Conservation (phyloP, 352 stramenopile genomes). For the Pythium catenulatum region DNA sequence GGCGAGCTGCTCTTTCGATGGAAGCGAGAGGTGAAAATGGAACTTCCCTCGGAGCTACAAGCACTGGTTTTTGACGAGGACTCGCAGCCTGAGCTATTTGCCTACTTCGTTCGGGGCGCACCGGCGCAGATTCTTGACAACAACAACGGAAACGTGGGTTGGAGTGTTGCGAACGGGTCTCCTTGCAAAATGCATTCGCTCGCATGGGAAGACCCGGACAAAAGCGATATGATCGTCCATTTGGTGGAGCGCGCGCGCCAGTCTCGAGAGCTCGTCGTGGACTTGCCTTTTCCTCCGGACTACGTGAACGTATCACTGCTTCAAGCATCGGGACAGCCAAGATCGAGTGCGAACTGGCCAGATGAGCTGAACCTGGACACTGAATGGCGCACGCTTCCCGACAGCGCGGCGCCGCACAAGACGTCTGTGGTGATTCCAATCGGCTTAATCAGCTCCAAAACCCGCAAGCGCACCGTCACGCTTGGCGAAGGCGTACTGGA, state of each 20-base stretch:
- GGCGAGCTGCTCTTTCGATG: background rate
- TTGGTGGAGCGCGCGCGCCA: background rate
- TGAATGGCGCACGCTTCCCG: background rate
- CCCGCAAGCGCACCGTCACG: background rate
- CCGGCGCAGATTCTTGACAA: conserved; percentile 41
- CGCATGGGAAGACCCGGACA: conserved; percentile 34
- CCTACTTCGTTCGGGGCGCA: conserved; percentile 15
- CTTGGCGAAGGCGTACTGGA: background rate
- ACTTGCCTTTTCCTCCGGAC: conserved; percentile 3
- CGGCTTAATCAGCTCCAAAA: background rate
- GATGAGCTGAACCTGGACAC: background rate
- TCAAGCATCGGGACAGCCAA: background rate
- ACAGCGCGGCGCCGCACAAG: background rate
- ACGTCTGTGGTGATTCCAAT: background rate
- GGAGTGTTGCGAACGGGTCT: conserved; percentile 20
- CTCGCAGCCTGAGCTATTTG: conserved; percentile 19
- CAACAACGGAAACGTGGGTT: conserved; percentile 18
- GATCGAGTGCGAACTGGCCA: background rate
- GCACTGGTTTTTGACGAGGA: conserved; percentile 10
- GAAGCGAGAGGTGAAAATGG: background rate
- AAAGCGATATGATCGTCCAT: background rate
- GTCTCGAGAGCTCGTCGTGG: background rate
- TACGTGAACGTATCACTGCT: conserved; percentile 5
- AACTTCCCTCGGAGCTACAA: background rate
- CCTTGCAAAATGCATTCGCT: conserved; percentile 37